Evolutionary conservation across 1,284 basidiomycete species (phyloP), one percentile per base, ranked within the genome.

Genomic region (Xanthoconium separans): DNA sequence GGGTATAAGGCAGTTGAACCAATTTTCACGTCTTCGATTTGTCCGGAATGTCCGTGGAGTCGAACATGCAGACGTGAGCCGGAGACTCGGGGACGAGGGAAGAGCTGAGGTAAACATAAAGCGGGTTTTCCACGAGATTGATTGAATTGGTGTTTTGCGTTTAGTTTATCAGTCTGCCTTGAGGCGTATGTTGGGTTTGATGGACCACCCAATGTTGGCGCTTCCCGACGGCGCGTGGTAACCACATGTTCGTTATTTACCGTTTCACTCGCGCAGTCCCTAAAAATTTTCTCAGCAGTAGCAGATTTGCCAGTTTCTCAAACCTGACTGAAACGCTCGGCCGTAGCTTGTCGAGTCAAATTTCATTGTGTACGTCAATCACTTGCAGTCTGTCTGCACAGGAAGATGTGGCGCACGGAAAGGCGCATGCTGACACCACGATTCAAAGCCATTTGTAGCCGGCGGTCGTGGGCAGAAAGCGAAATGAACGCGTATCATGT

Each of bases 1-100:
- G 37, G n/a, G 47, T 40, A 50, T 50, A 50, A 45, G 44, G 42
- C 52, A 34, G 43, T 27, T 31, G 29, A 47, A 44, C 56, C 51
- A n/a, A 36, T 44, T 56, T 66, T 70, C 65, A 69, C 70, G 68
- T 70, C 58, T 69, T 69, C 16, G 44, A 63, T 58, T 50, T 67
- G 66, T 69, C 66, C 57, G 56, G 62, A 59, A 58, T 45, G 54
- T 65, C 58, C 65, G 53, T 58, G 65, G 29, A 16, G 30, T 54
- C 44, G 59, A 61, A 56, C 59, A 55, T 36, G 46, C 51, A 44
- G 33, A 47, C 46, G 42, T 44, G 40, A 40, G 36, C 57, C 37
- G 50, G 50, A 54, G 36, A 54, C 29, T 40, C 27, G 42, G 50
- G 37, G 27, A 56, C 47, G 44, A 48, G 54, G 55, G 47, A 55